Conservation (phyloP, 768 basidiomycete species). For the Mycena galopus region DNA sequence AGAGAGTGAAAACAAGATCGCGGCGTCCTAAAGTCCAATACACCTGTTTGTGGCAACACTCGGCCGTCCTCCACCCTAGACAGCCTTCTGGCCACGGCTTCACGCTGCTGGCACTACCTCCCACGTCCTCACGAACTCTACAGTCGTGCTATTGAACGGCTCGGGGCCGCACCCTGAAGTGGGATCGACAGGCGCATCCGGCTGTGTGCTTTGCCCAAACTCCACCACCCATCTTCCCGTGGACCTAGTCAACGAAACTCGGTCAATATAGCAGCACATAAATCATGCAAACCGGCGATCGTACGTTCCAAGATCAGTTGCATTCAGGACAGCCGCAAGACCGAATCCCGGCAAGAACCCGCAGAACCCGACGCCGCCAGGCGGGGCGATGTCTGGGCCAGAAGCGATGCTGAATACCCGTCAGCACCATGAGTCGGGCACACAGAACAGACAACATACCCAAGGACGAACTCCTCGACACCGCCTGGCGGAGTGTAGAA, state of each 20-base stretch:
- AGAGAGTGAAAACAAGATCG: too few relatives aligned
- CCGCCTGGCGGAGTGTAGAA: slow-evolving; percentile 17
- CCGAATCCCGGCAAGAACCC: slow-evolving; percentile 6
- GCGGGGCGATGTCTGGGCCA: neutral
- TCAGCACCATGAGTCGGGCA: slow-evolving; percentile 5
- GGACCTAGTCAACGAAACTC: neutral
- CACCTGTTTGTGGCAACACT: too few relatives aligned
- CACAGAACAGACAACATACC: slow-evolving; percentile 7
- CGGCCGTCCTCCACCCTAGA: neutral
- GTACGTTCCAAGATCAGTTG: slow-evolving; percentile 23
- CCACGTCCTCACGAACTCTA: slow-evolving; percentile 22
- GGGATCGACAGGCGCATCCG: slow-evolving; percentile 24
- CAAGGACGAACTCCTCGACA: slow-evolving; percentile 1
- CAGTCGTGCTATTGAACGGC: slow-evolving; percentile 22
- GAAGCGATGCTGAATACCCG: neutral
- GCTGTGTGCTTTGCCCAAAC: slow-evolving; percentile 25
- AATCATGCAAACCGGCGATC: slow-evolving; percentile 2
- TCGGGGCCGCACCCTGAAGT: slow-evolving; percentile 23
- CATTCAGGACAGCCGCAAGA: neutral
- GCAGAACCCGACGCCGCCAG: slow-evolving; percentile 1
- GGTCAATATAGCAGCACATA: slow-evolving; percentile 7
- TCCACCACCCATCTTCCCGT: slow-evolving; percentile 23
- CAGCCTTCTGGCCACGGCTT: neutral
- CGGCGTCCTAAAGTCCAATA: too few relatives aligned
- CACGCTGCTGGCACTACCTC: slow-evolving; percentile 21